Base-by-base conservation (phyloP, 75 land plant genomes). In the Adiantum capillusveneris region DNA sequence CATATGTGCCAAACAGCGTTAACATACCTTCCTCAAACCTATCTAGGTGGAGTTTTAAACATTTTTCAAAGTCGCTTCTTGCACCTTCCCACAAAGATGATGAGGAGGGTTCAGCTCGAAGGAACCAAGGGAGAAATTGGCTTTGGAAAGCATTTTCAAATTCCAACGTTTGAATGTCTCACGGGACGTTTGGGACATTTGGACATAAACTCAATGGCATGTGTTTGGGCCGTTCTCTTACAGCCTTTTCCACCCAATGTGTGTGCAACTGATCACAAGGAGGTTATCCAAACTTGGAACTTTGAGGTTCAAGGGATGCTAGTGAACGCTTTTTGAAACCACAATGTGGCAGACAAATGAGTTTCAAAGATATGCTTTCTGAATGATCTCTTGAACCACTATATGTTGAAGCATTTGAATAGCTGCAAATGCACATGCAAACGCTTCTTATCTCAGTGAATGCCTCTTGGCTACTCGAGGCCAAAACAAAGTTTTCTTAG, bases 11-110 rank as follows among this genome's bases (percentile, higher is more conserved):
- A 46, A 86, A 86, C 29, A 74, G 75, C 29, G 68, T 81, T 50
- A 52, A 70, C 16, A 79, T 83, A 54, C 98, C 96, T 11, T 73
- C 76, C 30, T 94, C 98, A 67, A 79, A 79, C 16, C 79, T 94
- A 14, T 94, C 86, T 45, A 83, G 71, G 58, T 94, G 96, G 96
- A 94, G 98, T 52, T 94, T 87, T 71, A 91, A 91, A 2, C 90
- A 89, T 69, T 94, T 89, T 56, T 85, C 98, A 50, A 79, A 82
- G 64, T 91, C 91, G 25, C 79, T 89, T 51, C 79, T 94, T 57
- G 75, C 75, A 58, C 72, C 73, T 13, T 39, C 72, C 18, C 80
- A 83, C 70, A 87, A 94, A 44, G 81, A 78, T 73, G 76, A 73
- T 12, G 98, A 83, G 53, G 96, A 94, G 53, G 43, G 64, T 29